Evolutionary conservation across 805 yeast genomes (phyloP).

Genomic region (Zygosaccharomyces pseudorouxii): DNA sequence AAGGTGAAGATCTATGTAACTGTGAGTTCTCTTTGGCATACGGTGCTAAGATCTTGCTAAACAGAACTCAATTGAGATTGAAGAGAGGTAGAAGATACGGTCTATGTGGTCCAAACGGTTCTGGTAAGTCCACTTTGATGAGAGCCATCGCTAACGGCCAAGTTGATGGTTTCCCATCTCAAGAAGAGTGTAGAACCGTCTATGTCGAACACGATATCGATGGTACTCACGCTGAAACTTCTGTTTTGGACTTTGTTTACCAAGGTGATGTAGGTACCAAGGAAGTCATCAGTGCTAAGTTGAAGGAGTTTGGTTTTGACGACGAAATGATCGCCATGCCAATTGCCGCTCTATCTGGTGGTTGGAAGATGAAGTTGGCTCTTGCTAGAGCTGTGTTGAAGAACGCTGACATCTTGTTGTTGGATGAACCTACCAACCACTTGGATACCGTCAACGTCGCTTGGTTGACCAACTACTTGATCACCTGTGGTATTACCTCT

Average conservation of each 20-base stretch:
- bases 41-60: slow-evolving; percentile 99
- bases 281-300: slow-evolving; percentile 68
- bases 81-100: slow-evolving; percentile 99
- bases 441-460: slow-evolving; percentile 99
- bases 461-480: slow-evolving; percentile 99
- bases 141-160: slow-evolving; percentile 96
- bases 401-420: slow-evolving; percentile 95
- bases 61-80: slow-evolving; percentile 98
- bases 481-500: slow-evolving; percentile 97
- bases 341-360: slow-evolving; percentile 96
- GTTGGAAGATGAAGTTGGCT: slow-evolving; percentile 99
- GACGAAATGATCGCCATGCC: slow-evolving; percentile 93
- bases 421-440: slow-evolving; percentile 99
- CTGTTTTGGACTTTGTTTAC: slow-evolving; percentile 87
- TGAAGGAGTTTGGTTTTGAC: slow-evolving; percentile 87
- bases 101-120: slow-evolving; percentile 99
- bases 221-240: slow-evolving; percentile 94
- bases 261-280: slow-evolving; percentile 68
- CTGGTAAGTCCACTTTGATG: slow-evolving; percentile 99
- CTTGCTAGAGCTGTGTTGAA: slow-evolving; percentile 98
- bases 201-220: slow-evolving; percentile 99
- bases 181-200: slow-evolving; percentile 97
- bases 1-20: slow-evolving; percentile 99
- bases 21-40: slow-evolving; percentile 99
- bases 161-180: slow-evolving; percentile 99